A percentile compares a stretch with the other conserved stretches of the same genome.
These are phyloP conservation scores for Fusarium stilboides DNA, from an alignment of 2,329 filamentous ascomycete species.

Conservation along the genomic window DNA sequence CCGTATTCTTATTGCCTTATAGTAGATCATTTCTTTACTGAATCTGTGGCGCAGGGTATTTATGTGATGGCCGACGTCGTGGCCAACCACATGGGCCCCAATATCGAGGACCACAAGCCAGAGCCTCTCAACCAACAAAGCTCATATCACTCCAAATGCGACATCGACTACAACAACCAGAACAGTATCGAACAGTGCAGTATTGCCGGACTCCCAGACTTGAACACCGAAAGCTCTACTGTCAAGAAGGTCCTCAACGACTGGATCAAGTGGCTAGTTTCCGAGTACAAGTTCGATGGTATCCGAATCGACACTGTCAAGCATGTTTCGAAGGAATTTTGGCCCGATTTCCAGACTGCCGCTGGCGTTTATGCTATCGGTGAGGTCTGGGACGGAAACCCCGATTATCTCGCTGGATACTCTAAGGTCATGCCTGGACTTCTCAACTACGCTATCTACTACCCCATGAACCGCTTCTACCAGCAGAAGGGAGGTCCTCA, in stretches of 20 bases:
- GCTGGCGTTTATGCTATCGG: conserved; percentile 73
- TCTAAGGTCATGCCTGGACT: conserved; percentile 70
- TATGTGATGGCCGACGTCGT: conserved; percentile 76
- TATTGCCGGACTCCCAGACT: conserved; percentile 66
- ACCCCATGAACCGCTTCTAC: conserved; percentile 57
- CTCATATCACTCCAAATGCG: conserved; percentile 28
- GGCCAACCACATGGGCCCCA: conserved; percentile 70
- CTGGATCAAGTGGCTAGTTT: conserved; percentile 73
- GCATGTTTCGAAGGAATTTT: conserved; percentile 73
- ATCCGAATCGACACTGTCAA: conserved; percentile 74
- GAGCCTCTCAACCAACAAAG: conserved; percentile 63
- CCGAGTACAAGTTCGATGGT: conserved; percentile 74
- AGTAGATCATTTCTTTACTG: background rate
- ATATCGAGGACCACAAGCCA: conserved; percentile 61
- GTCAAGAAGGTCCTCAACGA: conserved; percentile 67
- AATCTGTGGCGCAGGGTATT: conserved; percentile 46
- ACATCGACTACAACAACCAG: conserved; percentile 37
- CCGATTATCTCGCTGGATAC: conserved; percentile 67
- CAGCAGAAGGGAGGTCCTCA: conserved; percentile 57
- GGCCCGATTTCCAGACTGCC: conserved; percentile 66
- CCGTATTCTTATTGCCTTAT: background rate
- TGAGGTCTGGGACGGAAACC: conserved; percentile 71
- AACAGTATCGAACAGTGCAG: conserved; percentile 29
- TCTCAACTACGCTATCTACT: conserved; percentile 72
- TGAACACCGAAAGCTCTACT: conserved; percentile 67